Evolutionary conservation across 208 protist genomes (phyloP), one percentile per base, ranked within the genome.

Genomic region (Wallacemonas rigidus): DNA sequence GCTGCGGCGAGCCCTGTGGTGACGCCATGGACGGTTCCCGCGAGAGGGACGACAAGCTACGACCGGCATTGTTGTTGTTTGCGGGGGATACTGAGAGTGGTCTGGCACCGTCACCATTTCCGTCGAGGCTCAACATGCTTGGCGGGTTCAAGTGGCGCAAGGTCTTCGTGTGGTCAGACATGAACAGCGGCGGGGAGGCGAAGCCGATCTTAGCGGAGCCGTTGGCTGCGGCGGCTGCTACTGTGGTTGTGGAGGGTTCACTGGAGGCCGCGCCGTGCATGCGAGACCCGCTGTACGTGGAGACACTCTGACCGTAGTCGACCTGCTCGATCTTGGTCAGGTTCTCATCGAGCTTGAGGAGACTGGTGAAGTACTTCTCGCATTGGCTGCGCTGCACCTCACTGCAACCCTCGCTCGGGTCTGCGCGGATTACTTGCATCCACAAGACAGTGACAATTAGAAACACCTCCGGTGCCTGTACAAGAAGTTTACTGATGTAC

Each of bases 401-500:
- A 50, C 62, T 73, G 64, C 83, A 93, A 36, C 81, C 83, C 67
- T 85, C 81, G 9, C 45, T 63, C 5, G 82, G 78, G 77, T 93
- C 83, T 26, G 82, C 77, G 15, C 87, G 88, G 35, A 95, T 68
- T 38, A 93, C 75, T 71, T 96, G 89, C 89, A 93, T 94, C 90
- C 92, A 97, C 47, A 97, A 73, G 58, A 93, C 80, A 71, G 81
- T 90, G 39, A 91, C 78, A 47, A 94, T 82, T 2, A 95, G 76
- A 60, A 91, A 91, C 11, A 90, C 81, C 38, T 95, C 86, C 2
- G 89, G 91, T n/a, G 72, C 75, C 56, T 89, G 80, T 56, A 89
- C 88, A 35, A 99, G 87, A 15, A 99, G 89, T 74, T 98, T 98
- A 41, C 98, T 87, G 35, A 99, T 86, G 84, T 99, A 99, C 9